Base-by-base conservation (phyloP, 1,284 basidiomycete species). In the Sanguinoderma infundibulare region DNA sequence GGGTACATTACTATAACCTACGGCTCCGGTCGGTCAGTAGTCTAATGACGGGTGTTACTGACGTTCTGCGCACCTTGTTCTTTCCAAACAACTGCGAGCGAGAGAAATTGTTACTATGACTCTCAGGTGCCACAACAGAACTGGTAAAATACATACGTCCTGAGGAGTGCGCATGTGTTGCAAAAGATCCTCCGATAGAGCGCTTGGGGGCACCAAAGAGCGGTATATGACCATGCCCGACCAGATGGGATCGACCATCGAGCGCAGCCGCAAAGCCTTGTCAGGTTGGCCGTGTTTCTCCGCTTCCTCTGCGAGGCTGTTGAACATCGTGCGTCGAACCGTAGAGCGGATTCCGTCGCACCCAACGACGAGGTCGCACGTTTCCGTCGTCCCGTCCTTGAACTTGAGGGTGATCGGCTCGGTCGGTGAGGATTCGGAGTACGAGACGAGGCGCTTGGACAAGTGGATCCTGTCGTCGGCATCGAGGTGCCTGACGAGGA, bases 331-430 rank as follows among this genome's bases (percentile, higher is more conserved):
- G 1, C 38, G 36, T 14, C 77, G 73, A 5, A 75, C 73, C 20
- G 72, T 74, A 63, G 82, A 83, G 69, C 80, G 81, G 56, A 83
- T 66, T 2, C 83, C 83, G 67, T 85, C 83, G 58, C 79, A 79
- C 20, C 82, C 83, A 57, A 84, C 71, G 52, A 86, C 77, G 20
- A 84, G 69, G 69, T 86, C 83, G 64, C 81, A 83, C 35, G 72
- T 74, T 5, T 77, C 73, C 20, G 71, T 74, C 39, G 78, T 75
- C 46, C 80, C 83, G 65, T 86, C 82, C 62, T 80, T 78, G 67
- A 85, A 86, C 32, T 73, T 62, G 53, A 86, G 70, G 40, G 75
- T 74, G 57, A 83, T 76, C 28, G 59, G 53, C 1, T 26, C 58
- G 1, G 35, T 28, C 2, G 59, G 17, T 49, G 26, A 56, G 24